Evolutionary conservation across 305 asterid species (phyloP), one percentile per base, ranked within the genome.

Genomic region (Solanum hybrid): DNA sequence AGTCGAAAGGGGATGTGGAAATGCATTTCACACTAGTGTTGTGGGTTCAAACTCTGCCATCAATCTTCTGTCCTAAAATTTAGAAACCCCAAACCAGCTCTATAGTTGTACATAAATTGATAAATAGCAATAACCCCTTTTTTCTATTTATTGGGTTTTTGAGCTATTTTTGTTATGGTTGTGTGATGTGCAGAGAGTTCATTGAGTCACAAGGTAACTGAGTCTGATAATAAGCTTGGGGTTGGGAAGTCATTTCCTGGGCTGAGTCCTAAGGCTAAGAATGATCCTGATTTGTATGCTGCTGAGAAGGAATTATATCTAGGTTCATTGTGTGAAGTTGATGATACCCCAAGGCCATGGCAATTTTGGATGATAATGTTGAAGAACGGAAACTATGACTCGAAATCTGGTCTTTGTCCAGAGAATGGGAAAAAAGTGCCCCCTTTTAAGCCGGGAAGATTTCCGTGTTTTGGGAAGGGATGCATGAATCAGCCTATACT

Each of bases 301-400:
- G 95, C 42, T 36, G 96, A 91, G 91, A 95, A 95, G 92, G 98
- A 95, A 92, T 89, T 92, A 14, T 95, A 94, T 86, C 90, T 95
- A 10, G 97, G 98, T 35, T 91, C 93, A 4, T 90, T 94, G 26
- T 95, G 98, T 81, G 87, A 95, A 89, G 94, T 94, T 8, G 88
- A 87, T 84, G 87, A 84, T 36, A 51, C 75, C 42, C 87, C 87
- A 11, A 31, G 75, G 10, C 98, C 98, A 26, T 95, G 97, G 97
- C 97, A 95, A 64, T 95, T 95, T 90, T 95, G 96, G 98, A 95
- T 95, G 98, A 60, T 95, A 3, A 95, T 95, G 98, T 88, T 95
- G 76, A 95, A 95, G 66, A 95, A 94, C 75, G 98, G 97, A 40
- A 95, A 95, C 81, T 94, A 93, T 89, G 97, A 95, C 92, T 90